Conservation (phyloP, 768 basidiomycete species). For the Cubamyces lactineus region DNA sequence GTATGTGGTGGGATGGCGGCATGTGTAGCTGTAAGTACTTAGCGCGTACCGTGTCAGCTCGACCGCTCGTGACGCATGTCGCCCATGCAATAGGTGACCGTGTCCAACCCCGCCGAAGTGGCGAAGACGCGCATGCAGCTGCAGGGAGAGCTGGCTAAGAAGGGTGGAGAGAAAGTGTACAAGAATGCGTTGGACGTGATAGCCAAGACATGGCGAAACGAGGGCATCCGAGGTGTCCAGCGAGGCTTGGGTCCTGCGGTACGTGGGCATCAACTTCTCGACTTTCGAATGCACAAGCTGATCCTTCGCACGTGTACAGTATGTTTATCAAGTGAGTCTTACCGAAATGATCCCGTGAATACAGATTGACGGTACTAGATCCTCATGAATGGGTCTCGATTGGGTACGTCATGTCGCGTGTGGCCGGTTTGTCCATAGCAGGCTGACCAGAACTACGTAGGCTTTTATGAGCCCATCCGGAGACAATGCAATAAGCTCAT, state of each 20-base stretch:
- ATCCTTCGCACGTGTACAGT: constrained; percentile 47
- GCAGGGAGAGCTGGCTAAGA: constrained; percentile 90
- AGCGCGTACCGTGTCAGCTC: constrained; percentile 9
- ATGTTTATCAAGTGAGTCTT: constrained; percentile 83
- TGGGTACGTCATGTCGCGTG: constrained; percentile 52
- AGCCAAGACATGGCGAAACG: constrained; percentile 84
- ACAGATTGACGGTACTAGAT: constrained; percentile 54
- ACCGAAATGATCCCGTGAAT: background rate
- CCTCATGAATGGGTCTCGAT: constrained; percentile 86
- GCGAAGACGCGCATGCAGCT: constrained; percentile 96
- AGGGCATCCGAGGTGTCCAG: constrained; percentile 91
- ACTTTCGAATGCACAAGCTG: background rate
- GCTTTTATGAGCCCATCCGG: constrained; percentile 95
- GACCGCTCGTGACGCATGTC: background rate
- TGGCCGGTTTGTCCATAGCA: background rate
- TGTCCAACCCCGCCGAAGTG: constrained; percentile 82
- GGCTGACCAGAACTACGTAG: constrained; percentile 41
- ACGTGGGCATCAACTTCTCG: constrained; percentile 36
- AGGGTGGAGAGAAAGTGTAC: constrained; percentile 75
- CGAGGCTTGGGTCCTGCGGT: constrained; percentile 91
- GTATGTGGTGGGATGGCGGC: constrained; percentile 90
- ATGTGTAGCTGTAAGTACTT: constrained; percentile 73
- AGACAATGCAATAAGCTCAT: constrained; percentile 65
- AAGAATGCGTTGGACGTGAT: constrained; percentile 87
- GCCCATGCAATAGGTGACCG: constrained; percentile 59